A percentile compares a stretch with the other conserved stretches of the same genome.
Evolutionary conservation across 1,284 basidiomycete genomes (phyloP).

Genomic region (Cryptococcus neoformans): DNA sequence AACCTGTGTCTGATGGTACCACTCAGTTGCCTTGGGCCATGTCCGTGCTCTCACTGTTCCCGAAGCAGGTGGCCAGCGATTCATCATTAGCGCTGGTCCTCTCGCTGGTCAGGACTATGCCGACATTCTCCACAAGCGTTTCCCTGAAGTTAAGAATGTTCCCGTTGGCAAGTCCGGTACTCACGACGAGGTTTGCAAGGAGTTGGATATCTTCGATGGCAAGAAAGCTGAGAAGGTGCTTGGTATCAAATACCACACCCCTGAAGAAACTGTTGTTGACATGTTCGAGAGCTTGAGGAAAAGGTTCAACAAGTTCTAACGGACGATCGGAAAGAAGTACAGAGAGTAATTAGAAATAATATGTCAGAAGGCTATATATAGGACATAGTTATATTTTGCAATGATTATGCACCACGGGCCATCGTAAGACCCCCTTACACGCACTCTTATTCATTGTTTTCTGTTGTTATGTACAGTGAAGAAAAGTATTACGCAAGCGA

Average conservation of each 20-base stretch:
- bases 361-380: too few species aligned
- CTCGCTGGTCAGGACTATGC: conserved; percentile 35
- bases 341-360: too few species aligned
- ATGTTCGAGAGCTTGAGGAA: conserved; percentile 34
- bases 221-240: conserved; percentile 36
- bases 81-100: conserved; percentile 53
- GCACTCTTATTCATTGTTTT: too few species aligned
- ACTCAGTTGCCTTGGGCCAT: conserved; percentile 57
- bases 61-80: conserved; percentile 61
- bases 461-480: too few species aligned
- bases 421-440: too few species aligned
- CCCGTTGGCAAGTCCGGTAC: conserved; percentile 32
- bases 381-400: too few species aligned
- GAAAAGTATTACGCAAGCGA: too few species aligned
- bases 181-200: conserved; percentile 20
- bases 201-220: conserved; percentile 26
- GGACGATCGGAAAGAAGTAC: not conserved
- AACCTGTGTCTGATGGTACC: not conserved
- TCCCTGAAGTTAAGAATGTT: conserved; percentile 30
- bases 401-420: too few species aligned
- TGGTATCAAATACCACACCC: conserved; percentile 34
- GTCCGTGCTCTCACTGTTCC: conserved; percentile 56
- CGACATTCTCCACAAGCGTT: conserved; percentile 28
- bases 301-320: conserved; percentile 21
- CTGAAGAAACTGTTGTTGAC: conserved; percentile 33